Base-by-base conservation (phyloP, 768 basidiomycete species). In the Tylopilus balloui region DNA sequence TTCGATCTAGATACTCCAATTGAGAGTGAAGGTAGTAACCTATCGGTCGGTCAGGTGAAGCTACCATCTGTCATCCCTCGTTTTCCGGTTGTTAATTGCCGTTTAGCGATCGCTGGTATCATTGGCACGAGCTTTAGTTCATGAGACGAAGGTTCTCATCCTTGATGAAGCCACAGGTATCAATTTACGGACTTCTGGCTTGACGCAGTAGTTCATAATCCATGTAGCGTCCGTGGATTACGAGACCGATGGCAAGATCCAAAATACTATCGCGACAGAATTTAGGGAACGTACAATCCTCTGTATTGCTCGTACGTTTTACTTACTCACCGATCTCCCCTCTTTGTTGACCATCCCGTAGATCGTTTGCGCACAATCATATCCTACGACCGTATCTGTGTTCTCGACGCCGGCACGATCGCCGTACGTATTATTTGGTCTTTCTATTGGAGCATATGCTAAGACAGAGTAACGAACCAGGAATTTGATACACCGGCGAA, bases 191-290 rank as follows among this genome's bases (percentile, higher is more conserved):
- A 23, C 24, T 37, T 29, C 19, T 29, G n/a, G 43, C 28, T 1
- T 25, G 38, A 31, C n/a, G 2, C 13, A 21, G 11, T n/a, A 35
- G 6, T 36, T 50, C 20, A 59, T 15, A 5, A 15, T 42, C 15
- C 10, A 10, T 24, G 19, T 51, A 79, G 88, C 88, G n/a, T 88
- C 86, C 11, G 88, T 92, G 24, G 90, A 92, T 57, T 87, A 84
- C 56, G 90, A 89, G 67, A 94, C 91, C 1, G 93, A 96, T 70
- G 73, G 82, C 50, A 89, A 88, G 64, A 92, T 98, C 51, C 93
- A 96, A 63, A 78, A 87, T 54, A 95, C 93, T 6, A 95, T 97
- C 53, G 78, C 88, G 1, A 73, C 74, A 42, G 86, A 88, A 71
- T 97, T 95, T 72, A 71, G 76, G 37, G 84, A 92, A 64, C 82